Evolutionary conservation across 108 stramenopile genomes (phyloP), one percentile per base, ranked within the genome.

Genomic region (Nitzschia inconspicua): DNA sequence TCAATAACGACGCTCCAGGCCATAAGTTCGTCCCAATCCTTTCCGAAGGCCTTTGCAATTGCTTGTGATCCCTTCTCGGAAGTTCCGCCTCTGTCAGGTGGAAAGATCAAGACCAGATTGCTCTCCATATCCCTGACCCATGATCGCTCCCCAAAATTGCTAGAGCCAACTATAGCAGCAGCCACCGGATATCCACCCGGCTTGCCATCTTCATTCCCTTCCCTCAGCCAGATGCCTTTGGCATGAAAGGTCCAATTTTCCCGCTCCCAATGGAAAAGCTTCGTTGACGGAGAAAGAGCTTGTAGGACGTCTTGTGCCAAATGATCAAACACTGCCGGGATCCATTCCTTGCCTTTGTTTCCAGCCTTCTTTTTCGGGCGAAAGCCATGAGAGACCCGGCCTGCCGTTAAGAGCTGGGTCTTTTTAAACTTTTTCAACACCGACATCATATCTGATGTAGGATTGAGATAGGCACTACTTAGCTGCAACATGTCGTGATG

Each of bases 231-330:
- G 20, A 93, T 43, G 13, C 87, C 91, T 69, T 93, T 93, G 37
- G 91, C 85, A 66, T 93, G 91, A 71, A 89, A 93, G 24, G 91
- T 89, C 91, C 91, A 93, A 18, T 71, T 75, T 35, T 23, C 49
- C 20, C 86, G 66, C 61, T 93, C 76, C 54, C 78, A 93, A 36
- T 77, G 77, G n/a, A 72, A 78, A 7, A 88, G 55, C 27, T 0
- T 16, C 20, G n/a, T 1, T 2, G 46, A 18, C 18, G 46, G 50
- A 20, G 52, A 35, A 7, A 83, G 57, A 19, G 54, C 47, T 48
- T 41, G 20, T 8, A 69, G 59, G 3, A 67, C 56, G 23, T 83
- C 78, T 36, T 68, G 60, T 23, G 65, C 65, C 51, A 87, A 67
- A 10, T 72, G 52, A 22, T 79, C 63, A 67, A 87, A 93, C 8